Conservation (phyloP, 1,284 basidiomycete species). For the Cryptococcus sp. region DNA sequence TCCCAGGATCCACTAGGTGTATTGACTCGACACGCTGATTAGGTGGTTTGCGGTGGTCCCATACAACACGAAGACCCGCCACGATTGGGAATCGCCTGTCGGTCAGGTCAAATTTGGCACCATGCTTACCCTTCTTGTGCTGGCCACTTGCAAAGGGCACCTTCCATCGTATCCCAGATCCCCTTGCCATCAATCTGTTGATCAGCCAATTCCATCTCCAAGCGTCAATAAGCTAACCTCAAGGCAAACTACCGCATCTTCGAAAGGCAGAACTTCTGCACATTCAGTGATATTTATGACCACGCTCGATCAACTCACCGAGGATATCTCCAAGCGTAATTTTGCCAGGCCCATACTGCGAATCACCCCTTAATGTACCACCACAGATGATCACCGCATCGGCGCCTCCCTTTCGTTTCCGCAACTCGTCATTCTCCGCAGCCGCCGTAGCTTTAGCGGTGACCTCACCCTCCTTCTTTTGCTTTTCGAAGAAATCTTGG, state of each 20-base stretch:
- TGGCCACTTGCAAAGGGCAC: constrained; percentile 71
- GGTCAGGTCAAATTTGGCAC: not conserved
- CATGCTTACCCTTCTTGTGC: constrained; percentile 75
- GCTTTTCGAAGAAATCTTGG: constrained; percentile 20
- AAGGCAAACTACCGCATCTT: constrained; percentile 76
- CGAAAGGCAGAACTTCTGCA: constrained; percentile 78
- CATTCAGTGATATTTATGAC: not conserved
- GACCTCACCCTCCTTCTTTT: constrained; percentile 50
- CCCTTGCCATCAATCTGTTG: constrained; percentile 66
- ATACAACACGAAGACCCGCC: constrained; percentile 77
- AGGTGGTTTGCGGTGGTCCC: constrained; percentile 69
- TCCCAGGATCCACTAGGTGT: constrained; percentile 55
- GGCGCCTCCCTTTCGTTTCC: constrained; percentile 51
- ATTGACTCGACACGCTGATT: constrained; percentile 69
- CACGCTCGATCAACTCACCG: constrained; percentile 17
- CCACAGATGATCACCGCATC: constrained; percentile 78
- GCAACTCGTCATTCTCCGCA: not conserved
- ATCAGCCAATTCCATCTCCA: not conserved
- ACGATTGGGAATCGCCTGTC: constrained; percentile 79
- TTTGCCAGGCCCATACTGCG: constrained; percentile 72
- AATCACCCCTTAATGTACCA: constrained; percentile 84
- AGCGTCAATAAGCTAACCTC: constrained; percentile 40
- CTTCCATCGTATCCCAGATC: constrained; percentile 78
- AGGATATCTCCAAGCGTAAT: constrained; percentile 69
- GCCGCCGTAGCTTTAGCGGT: not conserved